Percentiles rank a stretch among this genome's conserved stretches.
Evolutionary conservation across 2,329 filamentous ascomycete species (phyloP).

Genomic region (Paramyrothecium sp.): DNA sequence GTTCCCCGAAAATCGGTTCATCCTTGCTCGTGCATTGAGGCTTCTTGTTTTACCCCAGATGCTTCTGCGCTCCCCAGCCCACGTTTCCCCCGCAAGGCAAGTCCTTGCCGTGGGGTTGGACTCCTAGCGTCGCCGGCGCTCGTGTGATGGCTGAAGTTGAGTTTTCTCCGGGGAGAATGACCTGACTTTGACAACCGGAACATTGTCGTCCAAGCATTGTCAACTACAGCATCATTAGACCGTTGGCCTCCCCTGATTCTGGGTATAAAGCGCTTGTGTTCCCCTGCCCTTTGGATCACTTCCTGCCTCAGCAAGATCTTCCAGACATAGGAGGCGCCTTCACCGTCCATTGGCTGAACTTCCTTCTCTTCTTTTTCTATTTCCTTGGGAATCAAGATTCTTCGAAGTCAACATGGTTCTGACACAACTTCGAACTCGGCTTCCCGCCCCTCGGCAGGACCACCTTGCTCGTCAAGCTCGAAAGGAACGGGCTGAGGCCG

Average conservation of each 20-base stretch:
- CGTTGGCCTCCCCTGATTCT: neutral
- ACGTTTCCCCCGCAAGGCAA: neutral
- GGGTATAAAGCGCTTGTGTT: neutral
- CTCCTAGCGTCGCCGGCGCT: neutral
- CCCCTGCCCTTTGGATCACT: neutral
- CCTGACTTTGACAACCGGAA: neutral
- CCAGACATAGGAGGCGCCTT: neutral
- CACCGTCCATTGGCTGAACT: neutral
- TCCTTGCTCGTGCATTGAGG: neutral
- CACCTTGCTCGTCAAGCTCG: slow-evolving; percentile 16
- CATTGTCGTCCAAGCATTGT: neutral
- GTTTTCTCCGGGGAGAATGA: neutral
- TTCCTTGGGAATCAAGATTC: neutral
- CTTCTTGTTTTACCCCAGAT: neutral
- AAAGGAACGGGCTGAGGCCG: slow-evolving; percentile 8
- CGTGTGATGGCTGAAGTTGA: neutral
- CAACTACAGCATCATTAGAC: neutral
- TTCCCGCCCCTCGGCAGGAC: slow-evolving; percentile 22
- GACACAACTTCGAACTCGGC: slow-evolving; percentile 17
- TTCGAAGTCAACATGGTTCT: slow-evolving; percentile 12
- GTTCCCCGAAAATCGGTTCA: neutral
- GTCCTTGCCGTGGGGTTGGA: neutral
- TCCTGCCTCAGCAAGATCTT: neutral
- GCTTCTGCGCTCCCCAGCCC: neutral
- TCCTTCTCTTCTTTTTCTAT: neutral